These are phyloP conservation scores for Massarina eburnea DNA, from an alignment of 2,329 filamentous ascomycete genomes.

Conservation along the genomic window DNA sequence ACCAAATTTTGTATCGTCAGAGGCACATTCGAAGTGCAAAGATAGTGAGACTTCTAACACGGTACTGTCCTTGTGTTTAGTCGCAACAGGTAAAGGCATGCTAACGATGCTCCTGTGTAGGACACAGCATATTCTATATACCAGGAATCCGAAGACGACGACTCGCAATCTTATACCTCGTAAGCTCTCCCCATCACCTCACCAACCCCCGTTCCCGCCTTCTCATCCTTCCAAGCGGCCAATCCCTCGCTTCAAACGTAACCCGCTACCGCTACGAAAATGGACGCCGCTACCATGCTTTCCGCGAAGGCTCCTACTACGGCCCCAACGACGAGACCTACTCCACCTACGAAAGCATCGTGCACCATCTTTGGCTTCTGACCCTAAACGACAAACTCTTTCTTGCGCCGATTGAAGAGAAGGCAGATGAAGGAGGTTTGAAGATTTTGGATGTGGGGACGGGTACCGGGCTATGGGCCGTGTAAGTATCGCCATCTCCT, in stretches of 20 bases:
- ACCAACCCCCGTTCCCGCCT: neutral
- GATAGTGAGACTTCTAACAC: no score
- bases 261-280: constrained; percentile 45
- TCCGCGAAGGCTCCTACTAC: constrained; percentile 39
- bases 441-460: constrained; percentile 39
- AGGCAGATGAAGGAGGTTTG: constrained; percentile 14
- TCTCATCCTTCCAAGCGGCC: constrained; percentile 12
- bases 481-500: constrained; percentile 15
- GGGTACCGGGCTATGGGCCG: constrained; percentile 40
- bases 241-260: constrained; percentile 42
- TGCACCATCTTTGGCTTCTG: constrained; percentile 39
- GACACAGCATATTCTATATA: constrained; percentile 28
- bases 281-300: constrained; percentile 39
- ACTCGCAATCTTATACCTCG: constrained; percentile 30
- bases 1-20: no score
- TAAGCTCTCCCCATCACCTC: constrained; percentile 8
- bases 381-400: constrained; percentile 40
- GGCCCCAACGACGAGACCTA: constrained; percentile 37
- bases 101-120: constrained; percentile 9
- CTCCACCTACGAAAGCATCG: constrained; percentile 30
- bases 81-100: no score
- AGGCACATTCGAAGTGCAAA: no score
- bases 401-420: constrained; percentile 28
- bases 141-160: constrained; percentile 25
- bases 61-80: no score